These are phyloP conservation scores for Penicillium rolfsii DNA, from an alignment of 2,329 filamentous ascomycete species.

Conservation along the genomic window DNA sequence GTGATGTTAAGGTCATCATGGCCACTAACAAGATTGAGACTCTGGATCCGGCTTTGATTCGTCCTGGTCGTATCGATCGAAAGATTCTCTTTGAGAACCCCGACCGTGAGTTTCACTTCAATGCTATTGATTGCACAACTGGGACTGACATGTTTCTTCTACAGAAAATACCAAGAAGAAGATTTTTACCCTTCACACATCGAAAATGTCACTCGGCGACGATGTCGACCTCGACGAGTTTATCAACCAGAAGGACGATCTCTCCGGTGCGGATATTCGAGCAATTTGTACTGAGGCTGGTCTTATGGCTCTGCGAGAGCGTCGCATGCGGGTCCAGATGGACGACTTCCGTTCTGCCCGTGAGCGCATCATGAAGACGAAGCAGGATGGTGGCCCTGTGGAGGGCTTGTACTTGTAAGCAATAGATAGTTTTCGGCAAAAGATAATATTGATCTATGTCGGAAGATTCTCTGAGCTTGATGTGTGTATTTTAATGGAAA, in stretches of 20 bases:
- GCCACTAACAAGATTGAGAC: slow-evolving; percentile 99
- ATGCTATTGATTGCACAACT: background rate
- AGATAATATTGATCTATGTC: slow-evolving; percentile 6
- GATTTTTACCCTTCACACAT: slow-evolving; percentile 97
- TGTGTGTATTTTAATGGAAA: slow-evolving; percentile 34
- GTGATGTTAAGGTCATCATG: slow-evolving; percentile 99
- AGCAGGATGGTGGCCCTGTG: slow-evolving; percentile 90
- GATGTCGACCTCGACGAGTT: slow-evolving; percentile 99
- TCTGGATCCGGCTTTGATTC: slow-evolving; percentile 91
- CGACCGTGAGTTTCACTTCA: slow-evolving; percentile 59
- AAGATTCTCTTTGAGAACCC: slow-evolving; percentile 86
- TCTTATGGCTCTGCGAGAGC: slow-evolving; percentile 88
- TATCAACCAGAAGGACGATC: slow-evolving; percentile 96
- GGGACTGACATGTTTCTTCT: slow-evolving; percentile 27
- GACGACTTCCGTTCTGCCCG: slow-evolving; percentile 91
- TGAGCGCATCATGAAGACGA: slow-evolving; percentile 95
- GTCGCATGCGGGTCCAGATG: slow-evolving; percentile 98
- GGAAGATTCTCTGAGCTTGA: slow-evolving; percentile 14
- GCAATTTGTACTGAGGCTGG: slow-evolving; percentile 98
- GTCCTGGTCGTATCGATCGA: slow-evolving; percentile 95
- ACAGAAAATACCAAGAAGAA: slow-evolving; percentile 88
- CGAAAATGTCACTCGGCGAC: slow-evolving; percentile 94
- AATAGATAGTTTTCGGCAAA: slow-evolving; percentile 17
- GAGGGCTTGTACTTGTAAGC: slow-evolving; percentile 96
- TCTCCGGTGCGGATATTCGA: slow-evolving; percentile 97